phyloP scores from a whole-genome alignment of 495 filamentous ascomycete genomes.

The Lophiostoma macrostomum region DNA sequence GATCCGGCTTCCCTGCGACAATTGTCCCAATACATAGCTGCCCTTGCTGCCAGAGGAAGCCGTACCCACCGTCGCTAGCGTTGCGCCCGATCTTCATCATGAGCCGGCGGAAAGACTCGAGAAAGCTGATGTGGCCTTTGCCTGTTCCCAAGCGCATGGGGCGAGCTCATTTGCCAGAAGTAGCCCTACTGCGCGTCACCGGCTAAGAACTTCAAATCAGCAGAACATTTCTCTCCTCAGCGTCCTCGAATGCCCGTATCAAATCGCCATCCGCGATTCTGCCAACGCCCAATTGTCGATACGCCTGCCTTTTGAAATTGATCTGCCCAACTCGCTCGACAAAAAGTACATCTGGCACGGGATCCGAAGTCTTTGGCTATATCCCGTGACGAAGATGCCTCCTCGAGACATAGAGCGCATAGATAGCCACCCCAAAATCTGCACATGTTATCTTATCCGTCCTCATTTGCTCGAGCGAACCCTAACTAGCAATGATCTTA shows the following conservation, averaged over 20 bases:
- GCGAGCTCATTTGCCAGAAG: no score
- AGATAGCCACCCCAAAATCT: constrained; percentile 2
- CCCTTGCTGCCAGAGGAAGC: no score
- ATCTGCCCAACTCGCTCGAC: background rate
- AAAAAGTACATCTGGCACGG: constrained; percentile 4
- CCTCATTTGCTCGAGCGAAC: background rate
- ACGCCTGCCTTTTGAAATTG: background rate
- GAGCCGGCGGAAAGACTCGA: no score
- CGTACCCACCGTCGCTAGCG: no score
- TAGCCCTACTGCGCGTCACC: no score
- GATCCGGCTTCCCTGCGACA: no score
- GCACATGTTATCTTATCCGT: background rate
- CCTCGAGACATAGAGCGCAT: background rate
- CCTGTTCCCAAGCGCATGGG: no score
- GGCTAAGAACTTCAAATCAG: no score
- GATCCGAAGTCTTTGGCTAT: background rate
- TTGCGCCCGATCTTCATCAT: no score
- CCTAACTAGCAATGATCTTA: constrained; percentile 5
- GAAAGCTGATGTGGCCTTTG: no score
- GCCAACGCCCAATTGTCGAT: constrained; percentile 2
- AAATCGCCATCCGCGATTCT: constrained; percentile 4
- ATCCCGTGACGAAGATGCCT: background rate
- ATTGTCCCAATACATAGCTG: no score
- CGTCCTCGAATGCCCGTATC: background rate
- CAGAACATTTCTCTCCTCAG: background rate